Conservation (phyloP, 345 rosid genomes). For the Bruguiera gymnorhiza region DNA sequence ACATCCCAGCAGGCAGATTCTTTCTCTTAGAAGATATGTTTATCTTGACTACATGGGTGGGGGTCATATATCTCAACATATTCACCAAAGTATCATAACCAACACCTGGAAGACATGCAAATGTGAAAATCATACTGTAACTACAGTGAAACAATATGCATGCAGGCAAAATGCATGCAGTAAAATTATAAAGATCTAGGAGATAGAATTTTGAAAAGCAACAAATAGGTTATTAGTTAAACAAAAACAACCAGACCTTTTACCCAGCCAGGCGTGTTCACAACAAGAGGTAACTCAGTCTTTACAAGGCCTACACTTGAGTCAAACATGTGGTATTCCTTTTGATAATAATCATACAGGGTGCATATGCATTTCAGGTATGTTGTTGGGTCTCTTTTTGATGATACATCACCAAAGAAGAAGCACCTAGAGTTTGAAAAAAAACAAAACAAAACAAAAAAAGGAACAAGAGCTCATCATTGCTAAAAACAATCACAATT, state of each 20-base stretch:
- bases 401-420: conserved; percentile 87
- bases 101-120: conserved; percentile 48
- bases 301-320: conserved; percentile 32
- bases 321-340: conserved; percentile 38
- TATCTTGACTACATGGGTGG: conserved; percentile 88
- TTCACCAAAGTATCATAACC: conserved; percentile 89
- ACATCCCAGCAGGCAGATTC: conserved; percentile 74
- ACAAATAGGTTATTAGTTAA: not conserved
- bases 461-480: not conserved
- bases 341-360: conserved; percentile 56
- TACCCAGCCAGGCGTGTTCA: conserved; percentile 97
- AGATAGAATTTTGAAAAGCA: not conserved
- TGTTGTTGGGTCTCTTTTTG: conserved; percentile 72
- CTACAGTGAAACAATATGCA: not conserved
- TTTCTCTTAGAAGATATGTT: conserved; percentile 59
- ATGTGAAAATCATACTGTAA: conserved; percentile 1
- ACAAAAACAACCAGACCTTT: conserved; percentile 51
- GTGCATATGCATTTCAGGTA: conserved; percentile 62
- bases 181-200: not conserved
- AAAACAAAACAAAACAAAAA: not conserved
- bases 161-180: not conserved
- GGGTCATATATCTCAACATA: conserved; percentile 58
- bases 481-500: not conserved
- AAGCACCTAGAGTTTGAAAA: conserved; percentile 43
- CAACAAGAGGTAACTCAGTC: conserved; percentile 65